These are phyloP conservation scores for Quercus suber DNA, from an alignment of 306 rosid genomes.

Conservation along the genomic window DNA sequence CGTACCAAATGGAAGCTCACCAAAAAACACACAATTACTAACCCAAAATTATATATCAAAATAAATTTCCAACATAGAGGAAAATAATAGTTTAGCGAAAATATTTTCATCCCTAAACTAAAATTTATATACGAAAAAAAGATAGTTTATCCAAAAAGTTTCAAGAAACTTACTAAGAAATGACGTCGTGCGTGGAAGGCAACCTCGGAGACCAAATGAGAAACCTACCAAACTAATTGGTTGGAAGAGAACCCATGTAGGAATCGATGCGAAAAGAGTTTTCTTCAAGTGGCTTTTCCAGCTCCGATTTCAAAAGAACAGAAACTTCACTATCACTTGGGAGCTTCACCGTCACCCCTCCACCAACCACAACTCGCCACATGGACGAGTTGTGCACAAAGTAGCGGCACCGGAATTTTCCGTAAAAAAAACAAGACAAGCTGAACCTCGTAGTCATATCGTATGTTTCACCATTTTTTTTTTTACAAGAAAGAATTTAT, in stretches of 20 bases:
- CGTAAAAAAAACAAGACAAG: no score
- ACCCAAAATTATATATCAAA: background rate
- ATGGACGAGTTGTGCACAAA: no score
- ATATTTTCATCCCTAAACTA: no score
- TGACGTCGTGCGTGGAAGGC: conserved; percentile 76
- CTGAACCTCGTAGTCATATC: no score
- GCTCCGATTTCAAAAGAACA: conserved; percentile 48
- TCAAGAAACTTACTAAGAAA: conserved; percentile 55
- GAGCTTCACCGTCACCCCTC: conserved; percentile 35
- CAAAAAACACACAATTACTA: conserved; percentile 28
- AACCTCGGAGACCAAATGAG: conserved; percentile 39
- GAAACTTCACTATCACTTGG: conserved; percentile 38
- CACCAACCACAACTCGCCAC: no score
- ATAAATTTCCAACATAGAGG: background rate
- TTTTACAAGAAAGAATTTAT: no score
- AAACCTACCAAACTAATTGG: conserved; percentile 69
- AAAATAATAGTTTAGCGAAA: background rate
- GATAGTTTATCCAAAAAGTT: background rate
- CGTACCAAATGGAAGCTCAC: conserved; percentile 76
- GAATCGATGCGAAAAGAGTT: conserved; percentile 41
- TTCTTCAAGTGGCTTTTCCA: conserved; percentile 31
- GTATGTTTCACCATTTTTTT: no score
- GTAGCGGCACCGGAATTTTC: no score
- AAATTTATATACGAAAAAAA: no score
- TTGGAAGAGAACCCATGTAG: conserved; percentile 65